Conservation (phyloP, 192 early-diverging fungal species). For the Backusella tarrabulga region DNA sequence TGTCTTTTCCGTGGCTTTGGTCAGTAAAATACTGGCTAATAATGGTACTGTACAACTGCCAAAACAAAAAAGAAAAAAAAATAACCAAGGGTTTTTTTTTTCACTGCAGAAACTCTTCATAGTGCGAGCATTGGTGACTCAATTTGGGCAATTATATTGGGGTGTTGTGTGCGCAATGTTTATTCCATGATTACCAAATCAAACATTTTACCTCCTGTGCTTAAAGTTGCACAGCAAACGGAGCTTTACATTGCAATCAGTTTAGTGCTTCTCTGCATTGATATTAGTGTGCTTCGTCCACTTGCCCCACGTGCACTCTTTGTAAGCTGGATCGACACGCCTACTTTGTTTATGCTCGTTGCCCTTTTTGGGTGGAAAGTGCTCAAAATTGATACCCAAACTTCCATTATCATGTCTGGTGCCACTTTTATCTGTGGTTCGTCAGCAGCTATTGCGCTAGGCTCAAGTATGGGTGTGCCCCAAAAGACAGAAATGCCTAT, state of each 20-base stretch:
- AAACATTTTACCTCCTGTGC: slow-evolving; percentile 40
- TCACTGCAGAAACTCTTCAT: slow-evolving; percentile 32
- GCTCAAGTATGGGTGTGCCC: slow-evolving; percentile 41
- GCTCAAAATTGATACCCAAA: slow-evolving; percentile 50
- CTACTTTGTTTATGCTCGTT: slow-evolving; percentile 48
- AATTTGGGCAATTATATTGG: slow-evolving; percentile 56
- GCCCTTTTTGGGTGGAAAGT: slow-evolving; percentile 44
- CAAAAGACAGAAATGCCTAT: slow-evolving; percentile 53
- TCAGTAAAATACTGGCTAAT: slow-evolving; percentile 50
- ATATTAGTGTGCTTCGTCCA: slow-evolving; percentile 43
- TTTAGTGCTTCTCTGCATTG: slow-evolving; percentile 51
- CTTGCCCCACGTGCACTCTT: slow-evolving; percentile 52
- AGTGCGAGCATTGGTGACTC: slow-evolving; percentile 49
- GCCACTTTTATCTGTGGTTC: slow-evolving; percentile 58
- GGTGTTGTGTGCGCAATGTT: slow-evolving; percentile 41
- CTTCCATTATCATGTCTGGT: slow-evolving; percentile 50
- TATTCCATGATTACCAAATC: slow-evolving; percentile 3
- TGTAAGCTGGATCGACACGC: slow-evolving; percentile 54
- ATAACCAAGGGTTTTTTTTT: background rate
- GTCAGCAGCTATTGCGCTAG: slow-evolving; percentile 48
- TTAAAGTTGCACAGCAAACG: slow-evolving; percentile 54
- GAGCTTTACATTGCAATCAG: slow-evolving; percentile 55
- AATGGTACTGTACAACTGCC: slow-evolving; percentile 28
- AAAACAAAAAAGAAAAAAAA: background rate
- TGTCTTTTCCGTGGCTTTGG: slow-evolving; percentile 41